Evolutionary conservation across 768 basidiomycete genomes (phyloP), one percentile per base, ranked within the genome.

Genomic region (Mrakia frigida): DNA sequence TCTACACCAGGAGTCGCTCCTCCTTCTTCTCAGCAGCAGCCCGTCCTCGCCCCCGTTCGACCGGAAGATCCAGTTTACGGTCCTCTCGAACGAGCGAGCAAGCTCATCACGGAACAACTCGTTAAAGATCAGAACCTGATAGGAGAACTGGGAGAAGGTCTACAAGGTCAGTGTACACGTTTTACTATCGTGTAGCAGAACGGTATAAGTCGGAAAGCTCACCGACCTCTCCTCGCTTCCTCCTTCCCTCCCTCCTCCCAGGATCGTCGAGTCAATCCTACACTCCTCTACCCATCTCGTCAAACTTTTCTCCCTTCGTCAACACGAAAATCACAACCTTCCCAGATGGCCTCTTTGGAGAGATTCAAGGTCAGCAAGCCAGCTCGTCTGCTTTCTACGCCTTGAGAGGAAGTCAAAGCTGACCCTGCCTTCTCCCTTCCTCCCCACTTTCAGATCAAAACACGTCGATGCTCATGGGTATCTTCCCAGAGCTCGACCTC

Each of bases 401-500:
- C 39, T 41, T 41, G 6, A 11, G 6, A 6, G 43, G 16, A 4
- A 41, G 6, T 25, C 4, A 25, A 6, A 16, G 67, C 67, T 69
- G 39, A 69, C 41, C 59, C 23, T 1, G 16, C 3, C 43, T 14
- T 14, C 2, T 16, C 35, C 37, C 6, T 11, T 23, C 23, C 16
- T 25, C 3, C 63, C 37, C 35, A 0, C 23, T 68, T 7, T 21
- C 31, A 65, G 63, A 31, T 14, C 63, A 41, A 39, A 68, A 35
- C 35, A 35, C 18, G 9, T 35, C 31, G 35, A 68, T 68, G 65
- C 25, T 70, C 52, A 85, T 97, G 91, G 95, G 95, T 14, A 84
- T 99, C 73, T 88, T 98, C 82, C 90, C 94, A 35, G 92, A 95
- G 80, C 92, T 98, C 78, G 93, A 96, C 80, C 88, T 94, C 65